Percentiles rank a stretch among this genome's conserved stretches.
Evolutionary conservation across 2,329 filamentous ascomycete genomes (phyloP).

Genomic region (Rhynchosporium secalis): DNA sequence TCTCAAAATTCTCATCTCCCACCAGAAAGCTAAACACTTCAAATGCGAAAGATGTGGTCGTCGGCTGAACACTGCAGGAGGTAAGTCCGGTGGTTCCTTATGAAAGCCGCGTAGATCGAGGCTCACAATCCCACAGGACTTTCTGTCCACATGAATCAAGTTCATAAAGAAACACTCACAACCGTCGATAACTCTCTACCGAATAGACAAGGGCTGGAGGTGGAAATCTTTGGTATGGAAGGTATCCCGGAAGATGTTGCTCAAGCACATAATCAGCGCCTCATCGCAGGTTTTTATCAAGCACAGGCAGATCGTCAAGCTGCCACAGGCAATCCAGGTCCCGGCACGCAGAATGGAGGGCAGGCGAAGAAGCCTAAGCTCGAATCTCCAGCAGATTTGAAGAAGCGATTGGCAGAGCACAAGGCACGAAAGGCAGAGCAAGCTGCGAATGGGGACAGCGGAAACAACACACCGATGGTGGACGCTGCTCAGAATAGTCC

Average conservation of each 20-base stretch:
- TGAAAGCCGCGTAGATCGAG: conserved; percentile 20
- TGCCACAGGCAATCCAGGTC: conserved; percentile 79
- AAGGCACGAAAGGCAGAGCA: conserved; percentile 67
- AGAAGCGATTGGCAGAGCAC: conserved; percentile 76
- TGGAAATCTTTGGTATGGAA: conserved; percentile 98
- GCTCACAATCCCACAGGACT: conserved; percentile 60
- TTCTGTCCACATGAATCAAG: conserved; percentile 95
- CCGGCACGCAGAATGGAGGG: conserved; percentile 63
- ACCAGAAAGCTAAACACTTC: conserved; percentile 99
- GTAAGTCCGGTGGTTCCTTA: conserved; percentile 49
- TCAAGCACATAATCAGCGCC: conserved; percentile 80
- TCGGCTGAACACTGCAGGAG: conserved; percentile 90
- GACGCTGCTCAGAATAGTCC: conserved; percentile 45
- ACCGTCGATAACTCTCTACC: conserved; percentile 90
- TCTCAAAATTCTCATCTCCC: conserved; percentile 90
- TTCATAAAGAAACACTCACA: conserved; percentile 89
- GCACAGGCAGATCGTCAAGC: conserved; percentile 80
- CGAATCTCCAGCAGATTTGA: conserved; percentile 75
- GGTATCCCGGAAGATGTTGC: conserved; percentile 87
- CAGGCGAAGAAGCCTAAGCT: conserved; percentile 71
- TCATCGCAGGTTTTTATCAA: conserved; percentile 82
- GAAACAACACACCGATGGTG: conserved; percentile 54
- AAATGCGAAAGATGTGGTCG: conserved; percentile 91
- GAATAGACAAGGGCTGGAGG: conserved; percentile 79
- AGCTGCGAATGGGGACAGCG: conserved; percentile 50